Base-by-base conservation (phyloP, 2,329 filamentous ascomycete genomes). In the Exophiala bonariae region DNA sequence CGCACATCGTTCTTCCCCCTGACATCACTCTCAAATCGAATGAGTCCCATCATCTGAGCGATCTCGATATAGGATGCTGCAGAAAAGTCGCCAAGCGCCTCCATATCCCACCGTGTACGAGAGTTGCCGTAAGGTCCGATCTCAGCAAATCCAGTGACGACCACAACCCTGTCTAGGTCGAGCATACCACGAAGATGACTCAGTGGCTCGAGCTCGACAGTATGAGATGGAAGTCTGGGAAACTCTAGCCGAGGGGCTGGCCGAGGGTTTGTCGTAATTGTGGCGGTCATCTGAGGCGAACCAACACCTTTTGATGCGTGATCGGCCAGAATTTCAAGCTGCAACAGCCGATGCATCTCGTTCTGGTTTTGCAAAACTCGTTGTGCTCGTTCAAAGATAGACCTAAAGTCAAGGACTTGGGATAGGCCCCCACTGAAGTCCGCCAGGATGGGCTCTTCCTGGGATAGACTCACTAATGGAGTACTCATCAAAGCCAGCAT, bases 11-110 rank as follows among this genome's bases (percentile, higher is more conserved):
- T 89, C 70, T 99, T 95, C 79, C 92, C 96, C n/a, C n/a, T n/a
- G n/a, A n/a, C n/a, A n/a, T n/a, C n/a, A n/a, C n/a, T n/a, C n/a
- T n/a, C n/a, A n/a, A n/a, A n/a, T n/a, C n/a, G n/a, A 76, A 99
- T 97, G 50, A 97, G 83, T 64, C 93, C 93, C 92, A 97, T 99
- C 70, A 99, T 89, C 93, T 93, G 99, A 23, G 93, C 91, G 93
- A 99, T 99, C 72, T 99, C 93, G 50, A 99, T 86, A 63, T 92
- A 97, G 22, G 93, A 93, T 70, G 99, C 93, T 11, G 99, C 82
- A 8, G 93, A 97, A 75, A 99, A 99, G 64, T 96, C 82, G 65
- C 93, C 93, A 59, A 90, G 84, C 1, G 93, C 91, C 70, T 99
- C 93, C 91, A 99, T 99, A 76, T 99, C 93, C 93, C 93, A 99